Percentiles rank a stretch among this genome's conserved stretches.
Conservation (phyloP, 805 yeast species). For the Priceomyces fermenticarens region DNA sequence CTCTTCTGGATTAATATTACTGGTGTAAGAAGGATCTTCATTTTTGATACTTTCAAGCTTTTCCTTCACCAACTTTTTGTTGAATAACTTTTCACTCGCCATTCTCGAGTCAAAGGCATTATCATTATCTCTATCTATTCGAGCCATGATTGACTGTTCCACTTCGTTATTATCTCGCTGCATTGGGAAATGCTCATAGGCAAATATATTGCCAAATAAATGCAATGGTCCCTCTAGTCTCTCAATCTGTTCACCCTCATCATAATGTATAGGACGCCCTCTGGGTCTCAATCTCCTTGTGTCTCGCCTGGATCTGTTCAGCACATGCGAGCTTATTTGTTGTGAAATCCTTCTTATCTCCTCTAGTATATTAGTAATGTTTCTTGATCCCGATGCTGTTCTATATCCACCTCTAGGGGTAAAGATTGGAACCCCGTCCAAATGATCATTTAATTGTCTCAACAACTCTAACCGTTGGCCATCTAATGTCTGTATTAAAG, state of each 20-base stretch:
- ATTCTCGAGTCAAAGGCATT: slow-evolving; percentile 29
- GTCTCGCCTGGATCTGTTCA: not conserved
- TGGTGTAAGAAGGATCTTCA: slow-evolving; percentile 28
- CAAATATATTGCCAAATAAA: slow-evolving; percentile 6
- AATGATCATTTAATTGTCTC: slow-evolving; percentile 4
- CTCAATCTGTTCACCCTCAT: slow-evolving; percentile 5
- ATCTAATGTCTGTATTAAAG: slow-evolving; percentile 1
- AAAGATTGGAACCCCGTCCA: slow-evolving; percentile 5
- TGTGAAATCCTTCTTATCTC: slow-evolving; percentile 4
- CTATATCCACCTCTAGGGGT: slow-evolving; percentile 6
- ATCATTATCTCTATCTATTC: slow-evolving; percentile 41
- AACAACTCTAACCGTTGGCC: slow-evolving; percentile 2
- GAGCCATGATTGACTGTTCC: slow-evolving; percentile 32
- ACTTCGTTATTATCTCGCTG: slow-evolving; percentile 10
- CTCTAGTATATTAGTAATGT: slow-evolving; percentile 1
- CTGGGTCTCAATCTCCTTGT: slow-evolving; percentile 6
- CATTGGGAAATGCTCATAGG: not conserved
- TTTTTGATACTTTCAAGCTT: slow-evolving; percentile 23
- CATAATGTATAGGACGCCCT: not conserved
- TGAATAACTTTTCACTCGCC: slow-evolving; percentile 27
- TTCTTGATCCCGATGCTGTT: not conserved
- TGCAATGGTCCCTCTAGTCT: slow-evolving; percentile 7
- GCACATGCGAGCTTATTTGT: slow-evolving; percentile 1
- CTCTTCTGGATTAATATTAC: slow-evolving; percentile 18
- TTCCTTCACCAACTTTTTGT: slow-evolving; percentile 25